These are phyloP conservation scores for Ophiocordyceps camponoti-leonardi DNA, from an alignment of 2,329 filamentous ascomycete species.

Conservation along the genomic window DNA sequence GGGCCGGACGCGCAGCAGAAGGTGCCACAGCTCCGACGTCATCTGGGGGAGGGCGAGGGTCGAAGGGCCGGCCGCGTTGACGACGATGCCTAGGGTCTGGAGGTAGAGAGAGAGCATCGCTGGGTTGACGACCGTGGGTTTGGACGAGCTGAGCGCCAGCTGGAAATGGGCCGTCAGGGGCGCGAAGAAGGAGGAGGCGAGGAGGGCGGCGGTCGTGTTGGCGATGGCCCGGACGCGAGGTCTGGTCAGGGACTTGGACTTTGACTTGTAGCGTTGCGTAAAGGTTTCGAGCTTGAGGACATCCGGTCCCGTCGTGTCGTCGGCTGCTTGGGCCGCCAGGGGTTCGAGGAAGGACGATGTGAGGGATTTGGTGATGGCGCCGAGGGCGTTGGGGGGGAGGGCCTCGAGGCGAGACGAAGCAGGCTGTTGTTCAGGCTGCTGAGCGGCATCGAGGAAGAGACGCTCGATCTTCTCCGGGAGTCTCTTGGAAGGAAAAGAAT, in stretches of 20 bases:
- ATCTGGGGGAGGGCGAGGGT: conserved; percentile 61
- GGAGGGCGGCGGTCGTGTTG: conserved; percentile 62
- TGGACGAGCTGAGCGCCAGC: conserved; percentile 34
- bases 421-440: conserved; percentile 6
- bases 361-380: conserved; percentile 49
- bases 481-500: conserved; percentile 62
- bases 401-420: conserved; percentile 26
- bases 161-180: conserved; percentile 72
- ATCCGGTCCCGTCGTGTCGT: conserved; percentile 62
- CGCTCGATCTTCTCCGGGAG: conserved; percentile 60
- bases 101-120: conserved; percentile 64
- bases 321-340: conserved; percentile 65
- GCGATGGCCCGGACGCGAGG: conserved; percentile 39
- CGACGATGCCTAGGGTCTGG: conserved; percentile 67
- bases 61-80: conserved; percentile 70
- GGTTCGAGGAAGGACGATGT: conserved; percentile 63
- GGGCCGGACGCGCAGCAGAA: conserved; percentile 56
- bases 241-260: conserved; percentile 12
- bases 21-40: conserved; percentile 67
- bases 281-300: conserved; percentile 82
- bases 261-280: conserved; percentile 37
- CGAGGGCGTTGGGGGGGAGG: conserved; percentile 41
- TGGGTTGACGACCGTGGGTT: conserved; percentile 51
- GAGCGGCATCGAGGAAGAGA: conserved; percentile 36
- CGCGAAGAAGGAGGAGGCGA: conserved; percentile 68